Evolutionary conservation across 2,329 filamentous ascomycete genomes (phyloP).

Genomic region (Cladorrhinum sp.): DNA sequence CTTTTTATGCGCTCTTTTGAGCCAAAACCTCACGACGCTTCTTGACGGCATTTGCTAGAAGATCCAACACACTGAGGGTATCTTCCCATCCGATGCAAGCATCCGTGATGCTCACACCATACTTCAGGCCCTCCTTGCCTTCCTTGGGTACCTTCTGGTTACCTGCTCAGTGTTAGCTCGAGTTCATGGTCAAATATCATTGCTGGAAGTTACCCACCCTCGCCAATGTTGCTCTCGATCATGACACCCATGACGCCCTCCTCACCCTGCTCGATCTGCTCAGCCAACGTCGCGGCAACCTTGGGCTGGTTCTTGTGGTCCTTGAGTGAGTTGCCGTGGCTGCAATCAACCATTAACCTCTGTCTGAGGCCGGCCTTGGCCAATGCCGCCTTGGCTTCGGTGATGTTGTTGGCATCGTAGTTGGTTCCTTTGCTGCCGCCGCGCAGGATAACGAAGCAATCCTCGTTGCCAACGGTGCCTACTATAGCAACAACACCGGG

Average conservation of each 20-base stretch:
- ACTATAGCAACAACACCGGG: slow-evolving; percentile 93
- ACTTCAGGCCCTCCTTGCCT: slow-evolving; percentile 80
- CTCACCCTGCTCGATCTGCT: slow-evolving; percentile 84
- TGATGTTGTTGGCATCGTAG: slow-evolving; percentile 82
- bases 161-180: slow-evolving; percentile 46
- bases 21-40: slow-evolving; percentile 57
- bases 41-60: slow-evolving; percentile 76
- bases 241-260: slow-evolving; percentile 91
- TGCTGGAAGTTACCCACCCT: slow-evolving; percentile 56
- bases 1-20: slow-evolving; percentile 26
- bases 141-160: slow-evolving; percentile 88
- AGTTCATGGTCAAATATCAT: neutral
- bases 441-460: slow-evolving; percentile 94
- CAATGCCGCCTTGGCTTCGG: slow-evolving; percentile 76
- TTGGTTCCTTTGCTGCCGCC: slow-evolving; percentile 93
- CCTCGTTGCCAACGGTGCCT: slow-evolving; percentile 89
- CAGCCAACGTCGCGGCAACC: slow-evolving; percentile 76
- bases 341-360: slow-evolving; percentile 96
- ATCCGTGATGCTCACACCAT: slow-evolving; percentile 95
- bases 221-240: slow-evolving; percentile 97
- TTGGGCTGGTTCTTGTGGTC: slow-evolving; percentile 97
- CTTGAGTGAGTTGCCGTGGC: slow-evolving; percentile 93
- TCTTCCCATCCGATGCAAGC: slow-evolving; percentile 95
- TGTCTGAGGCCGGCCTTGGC: slow-evolving; percentile 69
- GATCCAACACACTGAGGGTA: slow-evolving; percentile 74